Conservation (phyloP, 2,329 filamentous ascomycete species). For the Ilyonectria robusta region DNA sequence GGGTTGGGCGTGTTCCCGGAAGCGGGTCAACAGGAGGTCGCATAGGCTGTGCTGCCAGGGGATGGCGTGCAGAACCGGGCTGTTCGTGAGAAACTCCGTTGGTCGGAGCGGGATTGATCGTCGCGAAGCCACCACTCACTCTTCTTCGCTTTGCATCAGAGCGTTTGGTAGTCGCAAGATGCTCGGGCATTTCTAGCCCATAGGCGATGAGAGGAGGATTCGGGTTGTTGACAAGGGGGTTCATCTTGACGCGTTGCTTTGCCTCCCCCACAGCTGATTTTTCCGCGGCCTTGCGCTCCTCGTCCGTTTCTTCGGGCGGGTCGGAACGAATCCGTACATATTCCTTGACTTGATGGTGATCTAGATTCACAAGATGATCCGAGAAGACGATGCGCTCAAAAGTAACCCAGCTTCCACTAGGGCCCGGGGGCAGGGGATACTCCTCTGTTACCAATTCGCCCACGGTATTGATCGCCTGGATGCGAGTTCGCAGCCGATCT, state of each 20-base stretch:
- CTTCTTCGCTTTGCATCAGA: constrained; percentile 65
- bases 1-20: constrained; percentile 68
- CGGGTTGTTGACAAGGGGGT: constrained; percentile 58
- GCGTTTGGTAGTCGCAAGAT: constrained; percentile 51
- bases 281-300: constrained; percentile 57
- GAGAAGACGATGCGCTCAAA: constrained; percentile 74
- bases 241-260: constrained; percentile 58
- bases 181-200: constrained; percentile 63
- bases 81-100: constrained; percentile 42
- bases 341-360: constrained; percentile 72
- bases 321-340: constrained; percentile 70
- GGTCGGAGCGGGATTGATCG: constrained; percentile 50
- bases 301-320: constrained; percentile 53
- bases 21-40: constrained; percentile 56
- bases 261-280: constrained; percentile 63
- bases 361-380: constrained; percentile 67
- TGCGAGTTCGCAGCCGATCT: constrained; percentile 72
- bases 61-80: constrained; percentile 40
- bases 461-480: constrained; percentile 64
- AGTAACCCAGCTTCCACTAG: constrained; percentile 75
- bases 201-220: constrained; percentile 65
- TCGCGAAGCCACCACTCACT: constrained; percentile 54
- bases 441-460: constrained; percentile 63
- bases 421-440: constrained; percentile 68
- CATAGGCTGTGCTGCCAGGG: constrained; percentile 35